Evolutionary conservation across 2,329 filamentous ascomycete species (phyloP).

Genomic region (Exophiala bonariae): DNA sequence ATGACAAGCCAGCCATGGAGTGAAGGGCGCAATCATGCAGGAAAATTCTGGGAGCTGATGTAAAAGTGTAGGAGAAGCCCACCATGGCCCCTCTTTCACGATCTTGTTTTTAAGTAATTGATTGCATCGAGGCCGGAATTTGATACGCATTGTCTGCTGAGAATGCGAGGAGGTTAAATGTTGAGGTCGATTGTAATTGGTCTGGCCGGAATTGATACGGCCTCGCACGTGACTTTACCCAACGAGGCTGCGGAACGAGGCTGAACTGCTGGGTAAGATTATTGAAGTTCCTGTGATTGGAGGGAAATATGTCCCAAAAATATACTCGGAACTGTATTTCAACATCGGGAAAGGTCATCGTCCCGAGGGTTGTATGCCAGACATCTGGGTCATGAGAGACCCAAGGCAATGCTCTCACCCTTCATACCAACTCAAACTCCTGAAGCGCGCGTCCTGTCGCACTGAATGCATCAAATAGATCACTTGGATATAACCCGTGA

Average conservation of each 20-base stretch:
- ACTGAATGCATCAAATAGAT: neutral
- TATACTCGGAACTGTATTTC: too few species aligned
- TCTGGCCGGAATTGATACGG: conserved; percentile 21
- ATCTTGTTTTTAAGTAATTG: conserved; percentile 20
- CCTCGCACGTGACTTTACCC: conserved; percentile 5
- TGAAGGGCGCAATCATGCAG: too few species aligned
- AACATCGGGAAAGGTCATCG: too few species aligned
- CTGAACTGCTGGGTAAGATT: conserved; percentile 1
- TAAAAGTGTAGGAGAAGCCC: conserved; percentile 23
- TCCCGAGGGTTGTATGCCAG: too few species aligned
- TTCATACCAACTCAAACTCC: conserved; percentile 15
- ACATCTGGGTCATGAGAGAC: too few species aligned
- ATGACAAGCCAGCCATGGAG: too few species aligned
- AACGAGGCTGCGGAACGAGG: neutral
- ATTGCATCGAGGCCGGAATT: conserved; percentile 21
- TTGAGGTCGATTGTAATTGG: conserved; percentile 14
- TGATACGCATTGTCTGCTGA: conserved; percentile 8
- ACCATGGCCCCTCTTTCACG: conserved; percentile 17
- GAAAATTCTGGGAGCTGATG: neutral
- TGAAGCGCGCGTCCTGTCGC: neutral
- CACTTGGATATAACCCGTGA: conserved; percentile 8
- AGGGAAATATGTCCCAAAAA: too few species aligned
- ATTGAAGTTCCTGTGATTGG: too few species aligned
- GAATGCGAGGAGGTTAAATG: neutral
- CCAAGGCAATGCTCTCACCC: too few species aligned